Conservation (phyloP, 1,284 basidiomycete species). For the Veloboletus limbatus region DNA sequence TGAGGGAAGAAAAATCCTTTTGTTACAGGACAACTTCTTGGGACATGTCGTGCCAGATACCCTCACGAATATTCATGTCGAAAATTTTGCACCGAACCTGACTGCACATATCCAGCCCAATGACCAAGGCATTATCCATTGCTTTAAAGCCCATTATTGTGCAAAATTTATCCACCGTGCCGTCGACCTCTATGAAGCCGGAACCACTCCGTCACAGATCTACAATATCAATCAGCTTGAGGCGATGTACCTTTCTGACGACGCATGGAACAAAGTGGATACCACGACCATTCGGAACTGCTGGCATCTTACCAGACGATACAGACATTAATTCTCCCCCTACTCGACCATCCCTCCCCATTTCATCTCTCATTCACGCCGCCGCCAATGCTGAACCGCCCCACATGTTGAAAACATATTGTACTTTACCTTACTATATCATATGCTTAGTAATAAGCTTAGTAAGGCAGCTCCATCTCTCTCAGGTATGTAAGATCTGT, state of each 20-base stretch:
- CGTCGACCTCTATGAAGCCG: not conserved
- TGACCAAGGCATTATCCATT: slow-evolving; percentile 1
- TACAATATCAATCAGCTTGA: not conserved
- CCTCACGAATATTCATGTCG: not conserved
- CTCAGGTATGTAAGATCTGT: no score
- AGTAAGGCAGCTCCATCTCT: no score
- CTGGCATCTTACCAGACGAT: not conserved
- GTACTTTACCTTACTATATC: no score
- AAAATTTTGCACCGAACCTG: not conserved
- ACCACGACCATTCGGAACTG: not conserved
- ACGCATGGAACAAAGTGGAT: not conserved
- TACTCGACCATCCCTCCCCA: not conserved
- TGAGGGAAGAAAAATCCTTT: not conserved
- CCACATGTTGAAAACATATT: no score
- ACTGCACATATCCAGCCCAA: not conserved
- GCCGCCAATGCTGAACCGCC: no score
- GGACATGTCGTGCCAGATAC: not conserved
- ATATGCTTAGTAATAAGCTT: no score
- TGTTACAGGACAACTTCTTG: slow-evolving; percentile 4
- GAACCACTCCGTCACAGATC: not conserved
- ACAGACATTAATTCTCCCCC: no score
- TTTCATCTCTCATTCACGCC: not conserved
- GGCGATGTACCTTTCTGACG: not conserved
- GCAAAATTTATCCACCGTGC: not conserved
- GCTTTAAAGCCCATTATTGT: not conserved